Base-by-base conservation (phyloP, 768 basidiomycete genomes). In the Filobasidium wieringae region DNA sequence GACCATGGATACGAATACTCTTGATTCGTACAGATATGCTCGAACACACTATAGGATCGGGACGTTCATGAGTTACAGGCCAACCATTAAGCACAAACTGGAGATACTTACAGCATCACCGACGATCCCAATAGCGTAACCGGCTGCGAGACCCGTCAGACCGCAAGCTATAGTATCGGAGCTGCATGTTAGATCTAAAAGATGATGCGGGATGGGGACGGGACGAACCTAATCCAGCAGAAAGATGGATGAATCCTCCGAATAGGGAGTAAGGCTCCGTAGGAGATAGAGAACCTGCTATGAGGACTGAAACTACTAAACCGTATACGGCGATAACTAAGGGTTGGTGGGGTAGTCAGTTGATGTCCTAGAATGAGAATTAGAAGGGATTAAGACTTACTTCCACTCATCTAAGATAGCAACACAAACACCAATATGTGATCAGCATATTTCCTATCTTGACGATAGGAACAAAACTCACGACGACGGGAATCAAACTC, bases 1-100 rank as follows among this genome's bases (percentile, higher is more conserved):
- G 19, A 97, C 89, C 92, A 96, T 96, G 7, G 85, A 79, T 22
- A 96, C 92, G 70, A 92, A 96, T 27, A 96, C 83, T 71, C 82
- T 85, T 61, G 84, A 84, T 76, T 95, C 91, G 66, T 89, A 81
- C 26, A 95, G 81, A 69, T 89, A 95, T 61, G 88, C 88, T 58
- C 90, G 81, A 15, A 91, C 88, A 66, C 88, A 91, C 87, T 91
- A 63, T 11, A 14, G 12, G 32, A 30, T 11, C 24, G 8, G 19
- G 26, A 12, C 39, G 14, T 2, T 31, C 19, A 50, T 54, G 27
- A 52, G 9, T 22, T 11, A 33, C 22, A 36, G 50, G 50, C 58
- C 32, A 40, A 26, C 7, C 29, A 11, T 7, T 51, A 43, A 49
- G n/a, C 6, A 6, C 17, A 11, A 17, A 32, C 22, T 36, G 39